Evolutionary conservation across 768 basidiomycete species (phyloP).

Genomic region (Tricholoma matsutake): DNA sequence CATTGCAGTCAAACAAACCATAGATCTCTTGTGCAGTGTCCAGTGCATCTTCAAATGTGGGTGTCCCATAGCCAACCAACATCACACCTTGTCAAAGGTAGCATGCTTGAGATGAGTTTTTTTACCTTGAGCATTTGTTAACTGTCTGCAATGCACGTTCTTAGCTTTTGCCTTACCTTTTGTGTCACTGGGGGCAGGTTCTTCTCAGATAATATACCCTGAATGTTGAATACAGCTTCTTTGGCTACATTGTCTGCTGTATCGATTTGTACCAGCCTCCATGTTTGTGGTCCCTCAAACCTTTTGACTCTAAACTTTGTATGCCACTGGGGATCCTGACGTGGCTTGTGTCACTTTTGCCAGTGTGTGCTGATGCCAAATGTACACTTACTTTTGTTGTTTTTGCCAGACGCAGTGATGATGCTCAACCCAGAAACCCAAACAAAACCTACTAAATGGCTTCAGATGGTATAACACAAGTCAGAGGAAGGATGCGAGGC

Average conservation of each 20-base stretch:
- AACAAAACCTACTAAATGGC: too few relatives aligned
- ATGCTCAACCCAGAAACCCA: too few relatives aligned
- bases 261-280: neutral
- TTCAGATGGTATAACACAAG: too few relatives aligned
- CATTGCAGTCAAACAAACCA: constrained; percentile 2
- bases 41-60: constrained; percentile 4
- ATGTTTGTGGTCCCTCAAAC: neutral
- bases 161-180: neutral
- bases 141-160: neutral
- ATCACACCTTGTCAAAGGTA: constrained; percentile 4
- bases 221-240: neutral
- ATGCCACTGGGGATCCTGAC: neutral
- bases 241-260: neutral
- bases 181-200: neutral
- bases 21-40: constrained; percentile 2
- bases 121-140: neutral
- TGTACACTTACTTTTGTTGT: neutral
- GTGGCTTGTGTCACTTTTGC: neutral
- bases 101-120: neutral
- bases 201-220: neutral
- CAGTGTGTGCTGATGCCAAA: neutral
- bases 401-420: neutral
- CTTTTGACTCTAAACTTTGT: neutral
- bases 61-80: neutral
- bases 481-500: too few relatives aligned